Conservation (phyloP, 2,329 filamentous ascomycete genomes). For the Teratosphaeria destructans region DNA sequence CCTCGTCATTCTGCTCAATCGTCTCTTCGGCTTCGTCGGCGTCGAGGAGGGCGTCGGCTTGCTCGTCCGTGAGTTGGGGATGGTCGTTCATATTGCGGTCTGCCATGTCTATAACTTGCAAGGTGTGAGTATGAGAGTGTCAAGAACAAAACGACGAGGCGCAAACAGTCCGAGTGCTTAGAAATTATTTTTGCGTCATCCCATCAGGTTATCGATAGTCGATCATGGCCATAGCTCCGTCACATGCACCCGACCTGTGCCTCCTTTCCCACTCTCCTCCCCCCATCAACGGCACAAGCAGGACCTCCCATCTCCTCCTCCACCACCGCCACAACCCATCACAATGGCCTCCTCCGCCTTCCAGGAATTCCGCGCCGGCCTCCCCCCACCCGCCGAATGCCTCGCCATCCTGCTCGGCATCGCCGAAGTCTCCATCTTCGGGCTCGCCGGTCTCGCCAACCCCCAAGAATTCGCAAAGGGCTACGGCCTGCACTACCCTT, state of each 20-base stretch:
- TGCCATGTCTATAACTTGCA: not conserved
- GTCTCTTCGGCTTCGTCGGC: conserved; percentile 73
- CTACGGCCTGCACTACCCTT: conserved; percentile 22
- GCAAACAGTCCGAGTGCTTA: not conserved
- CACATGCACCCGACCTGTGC: not conserved
- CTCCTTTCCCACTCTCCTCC: not conserved
- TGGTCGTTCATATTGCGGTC: conserved; percentile 12
- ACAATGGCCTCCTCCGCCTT: conserved; percentile 7
- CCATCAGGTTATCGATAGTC: not conserved
- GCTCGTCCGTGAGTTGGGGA: conserved; percentile 22
- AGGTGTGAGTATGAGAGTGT: not conserved
- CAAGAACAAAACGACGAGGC: not conserved
- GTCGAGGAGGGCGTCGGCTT: conserved; percentile 62
- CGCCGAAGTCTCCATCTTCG: conserved; percentile 23
- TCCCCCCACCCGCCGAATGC: conserved; percentile 26
- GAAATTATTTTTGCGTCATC: conserved; percentile 1
- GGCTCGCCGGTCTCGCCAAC: conserved; percentile 26
- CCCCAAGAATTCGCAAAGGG: conserved; percentile 22
- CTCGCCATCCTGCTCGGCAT: conserved; percentile 25
- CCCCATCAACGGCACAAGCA: not conserved
- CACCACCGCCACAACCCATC: not conserved
- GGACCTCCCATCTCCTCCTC: not conserved
- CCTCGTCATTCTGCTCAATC: conserved; percentile 49
- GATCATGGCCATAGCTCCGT: not conserved
- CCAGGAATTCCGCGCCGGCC: conserved; percentile 15